Evolutionary conservation across 2,329 filamentous ascomycete species (phyloP).

Genomic region (Botrytis aclada): DNA sequence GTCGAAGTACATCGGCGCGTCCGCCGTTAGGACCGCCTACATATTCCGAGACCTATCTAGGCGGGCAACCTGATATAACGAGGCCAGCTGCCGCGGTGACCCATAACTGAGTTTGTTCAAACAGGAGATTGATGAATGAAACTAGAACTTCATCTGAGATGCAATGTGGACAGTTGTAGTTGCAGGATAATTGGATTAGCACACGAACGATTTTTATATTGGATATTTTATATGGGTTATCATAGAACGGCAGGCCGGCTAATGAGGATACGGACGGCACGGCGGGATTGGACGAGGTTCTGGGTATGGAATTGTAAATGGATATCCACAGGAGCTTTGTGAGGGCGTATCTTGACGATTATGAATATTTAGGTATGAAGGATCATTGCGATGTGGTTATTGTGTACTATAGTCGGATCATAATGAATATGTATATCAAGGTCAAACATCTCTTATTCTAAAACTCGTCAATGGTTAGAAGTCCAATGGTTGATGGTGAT

Average conservation of each 20-base stretch:
- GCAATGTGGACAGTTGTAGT: not conserved
- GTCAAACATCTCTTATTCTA: not conserved
- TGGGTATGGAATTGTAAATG: not conserved
- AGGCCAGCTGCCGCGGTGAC: slow-evolving; percentile 26
- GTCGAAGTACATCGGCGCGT: not conserved
- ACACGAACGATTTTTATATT: not conserved
- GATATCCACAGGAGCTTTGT: not conserved
- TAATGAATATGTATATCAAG: not conserved
- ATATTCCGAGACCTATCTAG: slow-evolving; percentile 28
- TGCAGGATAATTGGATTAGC: not conserved
- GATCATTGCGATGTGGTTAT: not conserved
- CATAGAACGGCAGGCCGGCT: not conserved
- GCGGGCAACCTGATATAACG: slow-evolving; percentile 19
- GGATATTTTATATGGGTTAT: not conserved
- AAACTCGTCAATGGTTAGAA: not conserved
- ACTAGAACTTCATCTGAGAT: not conserved
- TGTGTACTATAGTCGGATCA: not conserved
- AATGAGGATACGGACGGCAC: not conserved
- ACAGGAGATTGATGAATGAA: slow-evolving; percentile 21
- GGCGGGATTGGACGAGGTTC: not conserved
- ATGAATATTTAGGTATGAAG: not conserved
- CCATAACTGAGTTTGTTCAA: slow-evolving; percentile 19
- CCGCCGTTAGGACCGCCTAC: slow-evolving; percentile 25
- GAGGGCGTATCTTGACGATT: not conserved
- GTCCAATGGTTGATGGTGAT: not conserved